Conservation (phyloP, 495 filamentous ascomycete genomes). For the Filosporella fistucella region DNA sequence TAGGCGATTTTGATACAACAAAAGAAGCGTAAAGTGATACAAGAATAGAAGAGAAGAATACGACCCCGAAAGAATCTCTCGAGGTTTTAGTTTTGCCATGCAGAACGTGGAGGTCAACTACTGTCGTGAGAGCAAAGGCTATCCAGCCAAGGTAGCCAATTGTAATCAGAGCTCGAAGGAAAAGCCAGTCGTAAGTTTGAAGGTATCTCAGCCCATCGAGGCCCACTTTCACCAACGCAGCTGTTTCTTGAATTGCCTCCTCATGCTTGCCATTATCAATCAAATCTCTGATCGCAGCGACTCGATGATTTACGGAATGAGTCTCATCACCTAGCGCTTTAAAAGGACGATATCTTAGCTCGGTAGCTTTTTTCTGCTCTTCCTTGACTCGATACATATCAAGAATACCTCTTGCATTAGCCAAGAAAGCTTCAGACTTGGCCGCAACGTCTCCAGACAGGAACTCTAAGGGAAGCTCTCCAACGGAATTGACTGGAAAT, state of each 20-base stretch:
- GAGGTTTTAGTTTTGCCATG: constrained; percentile 64
- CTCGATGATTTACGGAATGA: constrained; percentile 61
- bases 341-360: constrained; percentile 76
- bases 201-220: constrained; percentile 88
- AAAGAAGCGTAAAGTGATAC: constrained; percentile 74
- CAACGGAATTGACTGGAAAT: constrained; percentile 95
- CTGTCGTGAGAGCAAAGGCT: constrained; percentile 86
- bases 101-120: constrained; percentile 85
- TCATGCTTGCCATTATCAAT: constrained; percentile 66
- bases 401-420: constrained; percentile 83
- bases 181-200: constrained; percentile 97
- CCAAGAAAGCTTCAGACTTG: constrained; percentile 81
- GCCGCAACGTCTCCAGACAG: constrained; percentile 63
- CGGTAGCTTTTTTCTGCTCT: constrained; percentile 67
- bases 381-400: constrained; percentile 99
- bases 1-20: constrained; percentile 69
- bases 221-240: constrained; percentile 68
- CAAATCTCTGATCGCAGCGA: constrained; percentile 58
- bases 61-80: constrained; percentile 52
- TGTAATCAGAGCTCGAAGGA: constrained; percentile 87
- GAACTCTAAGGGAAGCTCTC: constrained; percentile 83
- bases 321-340: constrained; percentile 51
- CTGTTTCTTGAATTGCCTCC: constrained; percentile 70
- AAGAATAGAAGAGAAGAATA: constrained; percentile 73
- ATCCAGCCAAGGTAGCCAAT: constrained; percentile 97